Evolutionary conservation across 768 basidiomycete species (phyloP), one percentile per base, ranked within the genome.

Genomic region (Lactarius sanguifluus): DNA sequence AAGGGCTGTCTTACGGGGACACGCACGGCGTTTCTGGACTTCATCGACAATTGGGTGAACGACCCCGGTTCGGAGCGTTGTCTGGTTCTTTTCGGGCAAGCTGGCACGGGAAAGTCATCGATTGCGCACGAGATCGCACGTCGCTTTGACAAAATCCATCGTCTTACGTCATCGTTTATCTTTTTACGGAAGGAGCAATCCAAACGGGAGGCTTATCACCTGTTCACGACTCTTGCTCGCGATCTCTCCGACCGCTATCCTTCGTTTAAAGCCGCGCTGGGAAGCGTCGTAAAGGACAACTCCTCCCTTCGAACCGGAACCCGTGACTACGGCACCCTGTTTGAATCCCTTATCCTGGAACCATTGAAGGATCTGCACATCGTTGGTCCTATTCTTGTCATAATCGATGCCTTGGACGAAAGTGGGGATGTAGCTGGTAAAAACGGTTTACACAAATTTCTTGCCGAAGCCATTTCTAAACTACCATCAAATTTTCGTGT

Each of bases 321-420:
- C 9, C 36, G 41, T 25, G 58, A 59, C 40, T 59, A 59, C 20
- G 4, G 3, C 5, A 59, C 58, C n/a, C 58, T 59, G 3, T 41
- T 59, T 10, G 20, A 59, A 28, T 30, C n/a, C 25, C 41, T 59
- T 15, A 16, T 59, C 38, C n/a, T 40, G 7, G 38, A 20, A 4
- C 58, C 58, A 25, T 40, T 59, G 0, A 40, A 43, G 25, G 38
- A 41, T 25, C 18, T 59, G 23, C 58, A 41, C 34, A 28, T 59
- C 18, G 58, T 30, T 5, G 38, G 38, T 16, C 58, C 58, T 9
- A 43, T 59, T 23, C 40, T 59, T 8, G 28, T 59, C 15, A 40
- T 59, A 12, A 59, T 59, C 38, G 58, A 59, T 30, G 58, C 38
- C 23, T 12, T 59, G 23, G 58, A 59, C 18, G 58, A 59, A 7